phyloP scores from a whole-genome alignment of 768 basidiomycete species.

The Dioszegia hungarica region DNA sequence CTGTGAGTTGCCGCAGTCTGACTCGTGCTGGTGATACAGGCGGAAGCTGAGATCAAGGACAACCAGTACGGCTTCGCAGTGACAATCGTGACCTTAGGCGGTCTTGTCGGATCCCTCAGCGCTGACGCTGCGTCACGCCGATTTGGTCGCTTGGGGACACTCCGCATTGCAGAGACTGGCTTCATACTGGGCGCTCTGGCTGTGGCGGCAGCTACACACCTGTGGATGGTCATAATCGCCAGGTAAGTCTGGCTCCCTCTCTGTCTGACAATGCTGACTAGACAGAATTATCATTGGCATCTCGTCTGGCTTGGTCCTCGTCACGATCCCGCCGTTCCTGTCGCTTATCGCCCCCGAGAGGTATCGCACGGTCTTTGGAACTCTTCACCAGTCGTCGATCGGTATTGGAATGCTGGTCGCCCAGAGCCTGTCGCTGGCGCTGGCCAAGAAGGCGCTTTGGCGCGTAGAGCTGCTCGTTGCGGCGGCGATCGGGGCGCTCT shows the following conservation, averaged over 20 bases:
- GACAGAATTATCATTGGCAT: constrained; percentile 32
- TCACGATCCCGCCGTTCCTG: constrained; percentile 72
- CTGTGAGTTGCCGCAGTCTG: constrained; percentile 9
- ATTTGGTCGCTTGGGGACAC: constrained; percentile 11
- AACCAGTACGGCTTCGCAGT: constrained; percentile 71
- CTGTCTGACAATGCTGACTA: neutral
- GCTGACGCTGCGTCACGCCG: constrained; percentile 15
- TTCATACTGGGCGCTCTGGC: constrained; percentile 8
- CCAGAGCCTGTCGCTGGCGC: constrained; percentile 28
- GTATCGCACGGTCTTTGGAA: constrained; percentile 52
- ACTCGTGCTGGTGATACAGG: neutral
- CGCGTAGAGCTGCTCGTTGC: constrained; percentile 17
- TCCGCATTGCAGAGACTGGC: constrained; percentile 9
- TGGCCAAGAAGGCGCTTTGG: constrained; percentile 19
- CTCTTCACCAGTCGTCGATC: constrained; percentile 27
- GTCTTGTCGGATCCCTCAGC: constrained; percentile 58
- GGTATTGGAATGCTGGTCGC: constrained; percentile 32
- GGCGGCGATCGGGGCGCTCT: constrained; percentile 6
- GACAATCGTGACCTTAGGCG: constrained; percentile 78
- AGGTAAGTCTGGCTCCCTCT: constrained; percentile 12
- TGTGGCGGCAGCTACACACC: constrained; percentile 8
- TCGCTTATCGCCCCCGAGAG: constrained; percentile 71
- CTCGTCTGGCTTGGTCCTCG: constrained; percentile 38
- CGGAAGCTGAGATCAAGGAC: constrained; percentile 35
- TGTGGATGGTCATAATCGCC: constrained; percentile 11